Conservation (phyloP, 306 rosid genomes). For the Ammopiptanthus mongolicus region DNA sequence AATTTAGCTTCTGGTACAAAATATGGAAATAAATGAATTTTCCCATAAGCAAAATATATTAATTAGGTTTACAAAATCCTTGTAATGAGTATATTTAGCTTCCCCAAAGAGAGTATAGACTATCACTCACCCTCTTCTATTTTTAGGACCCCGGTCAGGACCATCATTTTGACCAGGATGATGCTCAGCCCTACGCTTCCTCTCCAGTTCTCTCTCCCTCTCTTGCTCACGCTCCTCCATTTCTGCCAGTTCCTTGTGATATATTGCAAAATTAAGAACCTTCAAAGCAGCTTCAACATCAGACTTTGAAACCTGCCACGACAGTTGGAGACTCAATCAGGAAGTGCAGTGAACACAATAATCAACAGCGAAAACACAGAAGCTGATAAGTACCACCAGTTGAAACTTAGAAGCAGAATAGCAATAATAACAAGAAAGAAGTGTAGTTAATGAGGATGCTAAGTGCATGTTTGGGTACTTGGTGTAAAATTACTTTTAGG, state of each 20-base stretch:
- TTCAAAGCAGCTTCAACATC: slow-evolving; percentile 93
- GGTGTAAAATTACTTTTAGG: neutral
- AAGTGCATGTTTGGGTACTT: neutral
- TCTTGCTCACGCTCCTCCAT: slow-evolving; percentile 90
- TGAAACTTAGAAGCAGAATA: neutral
- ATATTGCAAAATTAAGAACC: slow-evolving; percentile 87
- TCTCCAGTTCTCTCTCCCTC: slow-evolving; percentile 65
- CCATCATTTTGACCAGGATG: slow-evolving; percentile 39
- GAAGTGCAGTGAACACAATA: neutral
- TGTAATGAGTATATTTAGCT: neutral
- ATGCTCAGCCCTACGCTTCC: slow-evolving; percentile 56
- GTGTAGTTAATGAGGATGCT: neutral
- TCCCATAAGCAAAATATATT: neutral
- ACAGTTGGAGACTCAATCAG: slow-evolving; percentile 16
- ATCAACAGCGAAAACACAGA: neutral
- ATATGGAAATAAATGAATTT: neutral
- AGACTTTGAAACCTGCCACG: slow-evolving; percentile 65
- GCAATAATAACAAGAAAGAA: neutral
- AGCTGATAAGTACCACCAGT: neutral
- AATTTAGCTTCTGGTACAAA: neutral
- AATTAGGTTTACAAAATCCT: neutral
- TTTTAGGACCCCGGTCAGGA: slow-evolving; percentile 39
- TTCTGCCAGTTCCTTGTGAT: slow-evolving; percentile 85
- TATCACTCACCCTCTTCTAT: slow-evolving; percentile 46
- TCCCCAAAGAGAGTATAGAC: neutral